Base-by-base conservation (phyloP, 345 rosid genomes). In the Populus pruinosa region DNA sequence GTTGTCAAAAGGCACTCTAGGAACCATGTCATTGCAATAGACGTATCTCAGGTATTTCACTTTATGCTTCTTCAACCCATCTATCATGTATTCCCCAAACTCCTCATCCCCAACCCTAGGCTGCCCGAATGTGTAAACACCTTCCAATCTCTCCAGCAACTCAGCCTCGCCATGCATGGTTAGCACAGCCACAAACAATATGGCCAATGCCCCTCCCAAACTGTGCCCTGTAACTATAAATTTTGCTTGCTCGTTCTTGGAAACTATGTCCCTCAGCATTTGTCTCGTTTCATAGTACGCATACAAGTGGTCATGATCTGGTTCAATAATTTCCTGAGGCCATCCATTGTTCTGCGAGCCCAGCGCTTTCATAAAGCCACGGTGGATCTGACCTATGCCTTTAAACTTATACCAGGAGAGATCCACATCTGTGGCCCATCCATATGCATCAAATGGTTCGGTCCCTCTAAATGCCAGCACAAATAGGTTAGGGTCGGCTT, bases 121-220 rank as follows among this genome's bases (percentile, higher is more conserved):
- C 75, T 90, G 89, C 69, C 93, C 91, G 44, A 88, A 87, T 14
- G 91, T 88, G 81, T 83, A 88, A 67, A 88, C 88, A 11, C 88
- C 91, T 36, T 87, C 89, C 63, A 90, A 69, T 73, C 77, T 83
- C n/a, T 83, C 77, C 77, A 90, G 25, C 85, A 88, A 66, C 80
- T 67, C 2, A 35, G 73, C 76, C 74, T 90, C 91, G 2, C 78
- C 84, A 10, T 90, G 90, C 12, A 90, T 71, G 20, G 63, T 69
- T 1, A 90, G 67, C 71, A 86, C 84, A 43, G 80, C 71, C 10
- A 72, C 73, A 70, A 87, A 87, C 39, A 87, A 13, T 14, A 90
- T 82, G 5, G 91, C 87, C 33, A 88, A 21, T 31, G 91, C 89
- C n/a, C 87, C 91, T 21, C 93, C 93, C 68, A 88, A 69, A 72